Evolutionary conservation across 371 early-diverging fungal genomes (phyloP).

Genomic region (Synchytrium microbalum): DNA sequence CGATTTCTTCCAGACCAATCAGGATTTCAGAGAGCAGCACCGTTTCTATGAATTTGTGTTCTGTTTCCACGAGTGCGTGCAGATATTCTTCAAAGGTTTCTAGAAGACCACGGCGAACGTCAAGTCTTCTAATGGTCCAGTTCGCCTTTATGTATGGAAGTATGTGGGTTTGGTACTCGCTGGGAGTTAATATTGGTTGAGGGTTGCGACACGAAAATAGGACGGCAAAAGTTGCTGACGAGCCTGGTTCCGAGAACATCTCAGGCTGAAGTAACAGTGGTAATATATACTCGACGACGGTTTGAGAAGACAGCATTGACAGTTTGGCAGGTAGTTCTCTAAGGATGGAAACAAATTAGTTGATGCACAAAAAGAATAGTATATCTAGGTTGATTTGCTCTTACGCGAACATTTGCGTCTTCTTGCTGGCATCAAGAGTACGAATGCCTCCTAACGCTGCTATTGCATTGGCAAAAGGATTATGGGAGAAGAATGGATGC

Average conservation of each 20-base stretch:
- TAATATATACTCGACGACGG: constrained; percentile 21
- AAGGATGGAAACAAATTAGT: background rate
- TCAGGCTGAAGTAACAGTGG: constrained; percentile 20
- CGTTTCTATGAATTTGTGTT: constrained; percentile 11
- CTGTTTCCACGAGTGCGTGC: constrained; percentile 6
- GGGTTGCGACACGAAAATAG: constrained; percentile 11
- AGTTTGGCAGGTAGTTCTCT: constrained; percentile 16
- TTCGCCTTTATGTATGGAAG: constrained; percentile 23
- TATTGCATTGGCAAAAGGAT: constrained; percentile 18
- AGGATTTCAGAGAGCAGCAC: constrained; percentile 22
- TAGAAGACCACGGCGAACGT: constrained; percentile 20
- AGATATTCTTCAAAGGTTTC: constrained; percentile 17
- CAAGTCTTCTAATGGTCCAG: constrained; percentile 13
- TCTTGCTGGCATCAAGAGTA: constrained; percentile 13
- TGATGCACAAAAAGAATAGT: no score
- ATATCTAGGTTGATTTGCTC: background rate
- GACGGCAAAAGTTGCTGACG: constrained; percentile 16
- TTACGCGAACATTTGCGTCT: constrained; percentile 18
- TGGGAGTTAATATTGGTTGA: constrained; percentile 11
- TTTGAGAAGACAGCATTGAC: constrained; percentile 13
- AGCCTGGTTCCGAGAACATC: constrained; percentile 27
- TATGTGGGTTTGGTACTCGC: constrained; percentile 14
- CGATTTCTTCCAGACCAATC: constrained; percentile 16
- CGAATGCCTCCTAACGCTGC: constrained; percentile 11
- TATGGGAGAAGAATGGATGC: constrained; percentile 20